Conservation (phyloP, 2,329 filamentous ascomycete species). For the Parastagonospora avenae region DNA sequence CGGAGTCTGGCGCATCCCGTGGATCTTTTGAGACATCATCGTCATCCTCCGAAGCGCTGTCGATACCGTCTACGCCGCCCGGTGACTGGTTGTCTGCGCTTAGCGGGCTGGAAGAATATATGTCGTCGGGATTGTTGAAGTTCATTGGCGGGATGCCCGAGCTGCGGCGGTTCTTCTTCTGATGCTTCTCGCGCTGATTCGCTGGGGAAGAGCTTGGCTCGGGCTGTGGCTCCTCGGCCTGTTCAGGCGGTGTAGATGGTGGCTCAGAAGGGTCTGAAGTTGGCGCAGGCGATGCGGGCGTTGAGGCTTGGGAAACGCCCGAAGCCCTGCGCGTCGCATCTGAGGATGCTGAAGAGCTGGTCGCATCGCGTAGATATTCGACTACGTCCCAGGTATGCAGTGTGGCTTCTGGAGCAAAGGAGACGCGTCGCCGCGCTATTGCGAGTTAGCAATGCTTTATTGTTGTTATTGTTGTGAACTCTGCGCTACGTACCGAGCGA, state of each 20-base stretch:
- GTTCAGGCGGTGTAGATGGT: constrained; percentile 67
- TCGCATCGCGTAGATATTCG: constrained; percentile 86
- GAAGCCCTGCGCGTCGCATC: constrained; percentile 78
- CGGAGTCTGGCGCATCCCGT: constrained; percentile 60
- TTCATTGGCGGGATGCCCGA: constrained; percentile 70
- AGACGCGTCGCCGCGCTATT: constrained; percentile 83
- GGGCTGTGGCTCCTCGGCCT: constrained; percentile 64
- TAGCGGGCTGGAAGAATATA: constrained; percentile 78
- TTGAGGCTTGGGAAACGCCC: constrained; percentile 53
- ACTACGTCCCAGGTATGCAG: constrained; percentile 96
- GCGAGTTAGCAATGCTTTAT: constrained; percentile 13
- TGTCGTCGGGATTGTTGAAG: constrained; percentile 67
- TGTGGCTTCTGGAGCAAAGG: constrained; percentile 95
- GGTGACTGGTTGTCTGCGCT: constrained; percentile 61
- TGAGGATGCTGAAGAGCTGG: constrained; percentile 71
- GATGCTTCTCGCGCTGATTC: constrained; percentile 68
- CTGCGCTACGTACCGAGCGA: constrained; percentile 66
- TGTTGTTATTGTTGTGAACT: neutral
- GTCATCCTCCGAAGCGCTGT: constrained; percentile 65
- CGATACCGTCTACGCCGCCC: constrained; percentile 54
- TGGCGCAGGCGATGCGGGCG: constrained; percentile 36
- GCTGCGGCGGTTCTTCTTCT: constrained; percentile 64
- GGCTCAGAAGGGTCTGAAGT: constrained; percentile 60
- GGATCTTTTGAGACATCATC: constrained; percentile 73
- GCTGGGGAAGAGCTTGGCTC: constrained; percentile 65